Evolutionary conservation across 352 stramenopile genomes (phyloP), one percentile per base, ranked within the genome.

Genomic region (Thraustochytrium striatum): DNA sequence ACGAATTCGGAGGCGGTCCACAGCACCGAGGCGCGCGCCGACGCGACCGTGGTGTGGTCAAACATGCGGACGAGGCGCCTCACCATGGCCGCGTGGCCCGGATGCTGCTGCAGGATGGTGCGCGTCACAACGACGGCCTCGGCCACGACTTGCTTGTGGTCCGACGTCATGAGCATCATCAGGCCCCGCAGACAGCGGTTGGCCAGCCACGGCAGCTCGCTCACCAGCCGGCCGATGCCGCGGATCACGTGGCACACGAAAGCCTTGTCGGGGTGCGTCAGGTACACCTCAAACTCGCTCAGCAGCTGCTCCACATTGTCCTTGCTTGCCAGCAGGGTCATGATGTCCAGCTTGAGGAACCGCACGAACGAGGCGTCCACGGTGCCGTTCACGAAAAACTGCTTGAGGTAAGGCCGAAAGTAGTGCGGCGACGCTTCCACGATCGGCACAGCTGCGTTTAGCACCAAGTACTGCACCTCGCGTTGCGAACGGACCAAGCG

Each of bases 381-480:
- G 35, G 93, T 92, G 61, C 93, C 84, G 72, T 90, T 91, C 0
- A 98, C 94, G 83, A 98, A 98, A 82, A 99, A 99, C 80, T 98
- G 93, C 73, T 94, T 87, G 43, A 99, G 85, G 84, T 98, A 98
- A 8, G 93, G 92, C 11, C 88, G 89, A 85, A 99, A 99, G 82
- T 97, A 97, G 58, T 93, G 93, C 19, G 96, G 93, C 68, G 90
- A 93, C 61, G 96, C 91, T n/a, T 85, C 86, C 1, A 94, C 93
- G 86, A 99, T 94, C 3, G 89, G 94, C 36, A 91, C 91, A 83
- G 99, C 98, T 9, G 94, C 93, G 16, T 90, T 93, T 16, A 98
- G 87, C 41, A 98, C 94, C 8, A 98, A 91, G 85, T 97, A 99
- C 88, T 98, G 94, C 83, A 99, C 97, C 86, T 99, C 96, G 39